phyloP scores from a whole-genome alignment of 2,329 filamentous ascomycete genomes.

The Westerdykella ornata region DNA sequence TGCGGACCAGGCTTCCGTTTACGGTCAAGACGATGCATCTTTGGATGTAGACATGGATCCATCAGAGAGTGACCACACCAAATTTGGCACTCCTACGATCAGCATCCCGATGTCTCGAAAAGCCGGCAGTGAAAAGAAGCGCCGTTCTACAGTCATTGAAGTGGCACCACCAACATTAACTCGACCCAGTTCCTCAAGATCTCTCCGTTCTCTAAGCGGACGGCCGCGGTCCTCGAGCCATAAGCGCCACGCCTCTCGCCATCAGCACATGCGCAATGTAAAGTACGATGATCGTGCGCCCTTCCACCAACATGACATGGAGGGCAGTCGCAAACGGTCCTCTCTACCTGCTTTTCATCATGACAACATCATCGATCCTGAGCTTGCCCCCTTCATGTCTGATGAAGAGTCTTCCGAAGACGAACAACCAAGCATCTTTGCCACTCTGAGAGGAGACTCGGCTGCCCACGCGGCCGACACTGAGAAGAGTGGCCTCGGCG shows the following conservation, averaged over 20 bases:
- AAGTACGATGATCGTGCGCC: conserved; percentile 80
- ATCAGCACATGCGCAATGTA: conserved; percentile 71
- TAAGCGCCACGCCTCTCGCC: conserved; percentile 79
- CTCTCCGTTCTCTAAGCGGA: conserved; percentile 65
- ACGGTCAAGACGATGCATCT: conserved; percentile 27
- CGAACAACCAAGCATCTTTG: conserved; percentile 80
- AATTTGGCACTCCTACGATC: conserved; percentile 53
- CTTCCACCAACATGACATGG: conserved; percentile 67
- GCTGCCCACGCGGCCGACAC: conserved; percentile 57
- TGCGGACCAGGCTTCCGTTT: conserved; percentile 58
- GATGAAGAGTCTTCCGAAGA: conserved; percentile 89
- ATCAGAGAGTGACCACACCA: conserved; percentile 35
- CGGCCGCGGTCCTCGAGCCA: conserved; percentile 73
- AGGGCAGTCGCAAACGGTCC: conserved; percentile 59
- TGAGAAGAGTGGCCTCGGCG: conserved; percentile 66
- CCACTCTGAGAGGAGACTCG: conserved; percentile 60
- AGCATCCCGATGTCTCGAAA: conserved; percentile 59
- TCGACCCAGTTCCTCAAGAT: conserved; percentile 89
- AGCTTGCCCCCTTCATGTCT: conserved; percentile 90
- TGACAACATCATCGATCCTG: conserved; percentile 97
- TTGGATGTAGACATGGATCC: conserved; percentile 18
- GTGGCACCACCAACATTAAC: conserved; percentile 70
- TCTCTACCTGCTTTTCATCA: conserved; percentile 89
- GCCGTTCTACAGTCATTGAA: conserved; percentile 82
- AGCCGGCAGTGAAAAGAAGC: conserved; percentile 67